Percentiles rank a stretch among this genome's conserved stretches.
Evolutionary conservation across 371 early-diverging fungal genomes (phyloP).

Genomic region (Saksenaea oblongispora): DNA sequence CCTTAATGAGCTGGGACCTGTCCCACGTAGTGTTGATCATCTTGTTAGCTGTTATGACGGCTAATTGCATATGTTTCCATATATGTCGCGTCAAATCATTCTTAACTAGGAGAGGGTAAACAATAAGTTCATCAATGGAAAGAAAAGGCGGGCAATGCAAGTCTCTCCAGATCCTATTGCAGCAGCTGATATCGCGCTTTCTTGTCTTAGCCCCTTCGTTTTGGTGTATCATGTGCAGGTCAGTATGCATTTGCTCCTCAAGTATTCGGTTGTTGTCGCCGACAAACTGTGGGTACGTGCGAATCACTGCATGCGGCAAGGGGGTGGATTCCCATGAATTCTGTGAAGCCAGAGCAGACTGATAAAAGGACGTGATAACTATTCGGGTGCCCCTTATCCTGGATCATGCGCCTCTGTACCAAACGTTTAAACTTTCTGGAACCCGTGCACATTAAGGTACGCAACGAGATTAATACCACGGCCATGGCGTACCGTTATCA

Average conservation of each 20-base stretch:
- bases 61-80: background rate
- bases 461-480: no score
- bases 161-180: background rate
- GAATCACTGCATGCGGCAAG: slow-evolving; percentile 1
- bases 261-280: slow-evolving; percentile 1
- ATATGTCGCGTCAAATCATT: background rate
- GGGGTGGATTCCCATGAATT: background rate
- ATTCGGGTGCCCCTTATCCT: background rate
- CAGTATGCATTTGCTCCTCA: slow-evolving; percentile 1
- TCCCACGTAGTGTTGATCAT: background rate
- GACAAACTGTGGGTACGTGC: background rate
- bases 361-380: background rate
- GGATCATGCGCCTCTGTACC: background rate
- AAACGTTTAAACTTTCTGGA: background rate
- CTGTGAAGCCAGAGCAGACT: background rate
- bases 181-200: background rate
- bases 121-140: slow-evolving; percentile 2
- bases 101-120: background rate
- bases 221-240: background rate
- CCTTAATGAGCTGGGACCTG: background rate
- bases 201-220: background rate
- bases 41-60: slow-evolving; percentile 1
- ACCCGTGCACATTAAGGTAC: background rate
- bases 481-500: no score
- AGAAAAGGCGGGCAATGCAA: slow-evolving; percentile 4